phyloP scores from a whole-genome alignment of 2,329 filamentous ascomycete species.

The Stachybotrys echinatus region DNA sequence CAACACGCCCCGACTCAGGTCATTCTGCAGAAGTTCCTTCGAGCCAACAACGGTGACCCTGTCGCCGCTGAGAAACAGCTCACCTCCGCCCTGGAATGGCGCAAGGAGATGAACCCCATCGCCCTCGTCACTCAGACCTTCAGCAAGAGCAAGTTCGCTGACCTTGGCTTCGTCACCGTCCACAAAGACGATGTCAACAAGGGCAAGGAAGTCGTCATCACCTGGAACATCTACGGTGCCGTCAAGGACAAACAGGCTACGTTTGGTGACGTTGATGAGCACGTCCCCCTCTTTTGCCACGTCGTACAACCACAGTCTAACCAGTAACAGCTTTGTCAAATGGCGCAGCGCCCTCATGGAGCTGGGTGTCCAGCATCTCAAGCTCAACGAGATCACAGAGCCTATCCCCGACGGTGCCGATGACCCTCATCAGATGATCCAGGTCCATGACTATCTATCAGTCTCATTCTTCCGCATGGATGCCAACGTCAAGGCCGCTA shows the following conservation, averaged over 20 bases:
- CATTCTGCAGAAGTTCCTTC: constrained; percentile 87
- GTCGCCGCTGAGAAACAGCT: constrained; percentile 74
- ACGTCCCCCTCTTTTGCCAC: constrained; percentile 8
- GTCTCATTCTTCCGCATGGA: constrained; percentile 84
- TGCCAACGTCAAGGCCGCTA: constrained; percentile 68
- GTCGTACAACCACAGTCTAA: constrained; percentile 5
- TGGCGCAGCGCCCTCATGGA: constrained; percentile 94
- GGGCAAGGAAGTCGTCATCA: constrained; percentile 60
- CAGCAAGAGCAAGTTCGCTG: constrained; percentile 64
- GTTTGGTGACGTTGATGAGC: constrained; percentile 80
- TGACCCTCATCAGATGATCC: constrained; percentile 86
- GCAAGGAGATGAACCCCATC: constrained; percentile 68
- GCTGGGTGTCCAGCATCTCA: constrained; percentile 69
- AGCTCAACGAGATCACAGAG: constrained; percentile 61
- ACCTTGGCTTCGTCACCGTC: constrained; percentile 76
- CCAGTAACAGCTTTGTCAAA: constrained; percentile 64
- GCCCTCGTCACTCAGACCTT: constrained; percentile 61
- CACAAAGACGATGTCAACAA: constrained; percentile 48
- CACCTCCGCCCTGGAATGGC: constrained; percentile 73
- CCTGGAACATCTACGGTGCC: constrained; percentile 90
- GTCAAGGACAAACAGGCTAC: constrained; percentile 79
- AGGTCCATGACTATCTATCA: constrained; percentile 89
- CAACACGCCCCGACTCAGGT: constrained; percentile 71
- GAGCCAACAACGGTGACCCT: constrained; percentile 77
- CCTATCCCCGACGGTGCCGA: constrained; percentile 67